Conservation (phyloP, 768 basidiomycete genomes). For the Pilatotrama ljubarskyi region DNA sequence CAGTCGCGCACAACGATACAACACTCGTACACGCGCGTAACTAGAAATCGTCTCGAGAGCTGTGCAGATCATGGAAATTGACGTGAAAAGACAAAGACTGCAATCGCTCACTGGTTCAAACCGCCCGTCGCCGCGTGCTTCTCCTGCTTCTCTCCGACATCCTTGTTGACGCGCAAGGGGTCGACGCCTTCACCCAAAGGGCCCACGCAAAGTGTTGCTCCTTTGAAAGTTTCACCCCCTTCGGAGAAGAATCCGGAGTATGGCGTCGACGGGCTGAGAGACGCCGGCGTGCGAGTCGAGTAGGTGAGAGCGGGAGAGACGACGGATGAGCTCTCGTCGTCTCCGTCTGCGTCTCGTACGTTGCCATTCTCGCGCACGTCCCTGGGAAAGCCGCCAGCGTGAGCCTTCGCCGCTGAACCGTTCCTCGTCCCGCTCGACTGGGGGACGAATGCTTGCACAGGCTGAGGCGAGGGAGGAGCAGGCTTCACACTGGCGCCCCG, state of each 20-base stretch:
- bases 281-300: conserved; percentile 31
- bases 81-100: no score
- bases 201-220: neutral
- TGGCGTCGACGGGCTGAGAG: conserved; percentile 33
- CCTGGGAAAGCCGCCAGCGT: no score
- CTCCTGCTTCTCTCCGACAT: neutral
- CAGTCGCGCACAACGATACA: no score
- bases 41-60: no score
- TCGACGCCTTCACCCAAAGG: neutral
- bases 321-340: conserved; percentile 25
- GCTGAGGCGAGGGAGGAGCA: neutral
- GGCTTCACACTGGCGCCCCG: neutral
- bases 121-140: neutral
- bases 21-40: no score
- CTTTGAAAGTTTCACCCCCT: conserved; percentile 27
- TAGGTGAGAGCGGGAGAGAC: conserved; percentile 35
- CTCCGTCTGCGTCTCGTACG: conserved; percentile 14
- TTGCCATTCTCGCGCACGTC: neutral
- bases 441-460: neutral
- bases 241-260: conserved; percentile 31
- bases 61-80: no score
- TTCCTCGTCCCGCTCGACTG: neutral
- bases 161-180: neutral
- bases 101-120: neutral
- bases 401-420: neutral